phyloP scores from a whole-genome alignment of 805 yeast genomes.

The Starmerella sirachaensis region DNA sequence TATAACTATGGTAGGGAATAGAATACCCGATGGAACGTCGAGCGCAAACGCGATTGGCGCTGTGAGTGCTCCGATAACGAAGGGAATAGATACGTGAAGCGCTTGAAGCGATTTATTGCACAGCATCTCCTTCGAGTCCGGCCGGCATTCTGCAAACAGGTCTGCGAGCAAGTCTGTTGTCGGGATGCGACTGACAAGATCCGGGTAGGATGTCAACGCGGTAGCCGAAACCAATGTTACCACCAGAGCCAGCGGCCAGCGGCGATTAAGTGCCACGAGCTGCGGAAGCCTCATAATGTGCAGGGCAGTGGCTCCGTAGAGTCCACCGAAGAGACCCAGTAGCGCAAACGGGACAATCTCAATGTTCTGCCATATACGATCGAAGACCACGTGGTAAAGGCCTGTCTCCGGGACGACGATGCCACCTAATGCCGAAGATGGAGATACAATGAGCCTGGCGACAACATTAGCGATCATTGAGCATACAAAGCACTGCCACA shows the following conservation, averaged over 20 bases:
- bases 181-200: conserved; percentile 24
- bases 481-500: conserved; percentile 78
- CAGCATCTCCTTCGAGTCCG: conserved; percentile 8
- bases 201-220: conserved; percentile 40
- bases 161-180: conserved; percentile 38
- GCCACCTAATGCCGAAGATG: conserved; percentile 28
- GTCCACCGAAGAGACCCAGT: conserved; percentile 60
- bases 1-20: conserved; percentile 93
- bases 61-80: conserved; percentile 44
- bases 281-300: conserved; percentile 15
- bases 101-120: conserved; percentile 19
- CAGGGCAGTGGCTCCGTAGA: conserved; percentile 40
- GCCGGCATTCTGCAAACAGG: conserved; percentile 55
- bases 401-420: conserved; percentile 37
- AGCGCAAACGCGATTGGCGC: conserved; percentile 60
- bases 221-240: conserved; percentile 39
- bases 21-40: conserved; percentile 84
- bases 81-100: conserved; percentile 33
- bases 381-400: conserved; percentile 56
- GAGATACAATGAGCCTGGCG: conserved; percentile 37
- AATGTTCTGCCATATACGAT: conserved; percentile 57
- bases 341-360: conserved; percentile 64
- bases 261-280: conserved; percentile 7
- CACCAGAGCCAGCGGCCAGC: conserved; percentile 33
- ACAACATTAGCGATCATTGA: conserved; percentile 62